Evolutionary conservation across 1,284 basidiomycete genomes (phyloP).

Genomic region (Phylloboletellus chloephorus): DNA sequence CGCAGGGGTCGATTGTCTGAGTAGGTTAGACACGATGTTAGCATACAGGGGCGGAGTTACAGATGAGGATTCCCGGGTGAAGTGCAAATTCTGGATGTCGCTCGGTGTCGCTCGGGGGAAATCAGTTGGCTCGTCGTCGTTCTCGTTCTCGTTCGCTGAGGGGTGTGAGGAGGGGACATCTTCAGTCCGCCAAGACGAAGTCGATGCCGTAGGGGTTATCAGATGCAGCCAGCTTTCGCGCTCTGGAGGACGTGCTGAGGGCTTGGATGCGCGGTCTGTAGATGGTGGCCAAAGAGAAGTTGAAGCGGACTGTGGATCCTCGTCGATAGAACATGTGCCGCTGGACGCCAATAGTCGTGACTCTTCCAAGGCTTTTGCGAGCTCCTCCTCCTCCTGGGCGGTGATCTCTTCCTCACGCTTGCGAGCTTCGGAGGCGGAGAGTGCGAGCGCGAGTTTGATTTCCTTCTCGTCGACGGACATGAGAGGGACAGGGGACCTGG

Average conservation of each 20-base stretch:
- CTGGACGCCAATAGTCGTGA: conserved; percentile 41
- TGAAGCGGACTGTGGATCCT: conserved; percentile 10
- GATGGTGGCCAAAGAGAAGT: conserved; percentile 8
- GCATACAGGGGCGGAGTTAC: conserved; percentile 24
- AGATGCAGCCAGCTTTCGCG: conserved; percentile 34
- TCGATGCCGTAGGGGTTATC: conserved; percentile 28
- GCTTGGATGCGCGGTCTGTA: conserved; percentile 16
- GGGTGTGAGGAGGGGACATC: conserved; percentile 7
- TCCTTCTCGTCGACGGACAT: conserved; percentile 28
- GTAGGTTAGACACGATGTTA: conserved; percentile 22
- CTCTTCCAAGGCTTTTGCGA: conserved; percentile 58
- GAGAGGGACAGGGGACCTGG: conserved; percentile 12
- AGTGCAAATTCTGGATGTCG: conserved; percentile 7
- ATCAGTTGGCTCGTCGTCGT: conserved; percentile 8
- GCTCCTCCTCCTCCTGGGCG: conserved; percentile 54
- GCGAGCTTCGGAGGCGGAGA: conserved; percentile 48
- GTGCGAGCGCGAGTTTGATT: conserved; percentile 40
- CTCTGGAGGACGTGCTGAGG: conserved; percentile 18
- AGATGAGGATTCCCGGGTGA: conserved; percentile 9
- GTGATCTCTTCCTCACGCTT: conserved; percentile 33
- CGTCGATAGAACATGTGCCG: conserved; percentile 16
- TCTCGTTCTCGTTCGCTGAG: conserved; percentile 2
- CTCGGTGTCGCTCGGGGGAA: conserved; percentile 1
- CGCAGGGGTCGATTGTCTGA: conserved; percentile 13
- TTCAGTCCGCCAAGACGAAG: conserved; percentile 15